Evolutionary conservation across 805 yeast genomes (phyloP).

Genomic region (Priceomyces haplophilus): DNA sequence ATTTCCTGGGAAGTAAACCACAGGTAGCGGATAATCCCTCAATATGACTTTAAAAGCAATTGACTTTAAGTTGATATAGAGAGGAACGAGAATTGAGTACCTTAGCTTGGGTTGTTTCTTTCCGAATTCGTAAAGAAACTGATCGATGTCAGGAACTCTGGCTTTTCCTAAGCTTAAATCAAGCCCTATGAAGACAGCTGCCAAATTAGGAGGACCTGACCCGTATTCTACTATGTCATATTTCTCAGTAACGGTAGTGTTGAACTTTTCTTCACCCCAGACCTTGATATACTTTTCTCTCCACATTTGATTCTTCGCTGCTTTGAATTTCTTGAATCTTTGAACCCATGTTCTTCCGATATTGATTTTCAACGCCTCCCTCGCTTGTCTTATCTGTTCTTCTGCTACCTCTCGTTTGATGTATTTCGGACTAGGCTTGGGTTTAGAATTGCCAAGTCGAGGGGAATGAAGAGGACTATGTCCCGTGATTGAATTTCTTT

Average conservation of each 20-base stretch:
- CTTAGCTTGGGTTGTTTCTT: slow-evolving; percentile 52
- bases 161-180: slow-evolving; percentile 29
- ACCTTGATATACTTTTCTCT: slow-evolving; percentile 19
- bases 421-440: background rate
- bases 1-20: slow-evolving; percentile 47
- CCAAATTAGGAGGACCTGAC: slow-evolving; percentile 33
- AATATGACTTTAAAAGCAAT: slow-evolving; percentile 42
- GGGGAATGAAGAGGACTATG: too few species aligned
- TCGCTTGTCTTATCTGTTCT: slow-evolving; percentile 24
- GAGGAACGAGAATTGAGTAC: slow-evolving; percentile 56
- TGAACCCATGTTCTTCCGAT: slow-evolving; percentile 34
- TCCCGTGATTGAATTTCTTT: too few species aligned
- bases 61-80: slow-evolving; percentile 45
- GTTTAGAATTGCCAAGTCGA: too few species aligned
- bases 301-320: slow-evolving; percentile 24
- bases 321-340: slow-evolving; percentile 26
- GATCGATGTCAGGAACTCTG: slow-evolving; percentile 31
- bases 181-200: slow-evolving; percentile 26
- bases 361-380: slow-evolving; percentile 21
- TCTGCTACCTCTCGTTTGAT: slow-evolving; percentile 25
- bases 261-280: slow-evolving; percentile 36
- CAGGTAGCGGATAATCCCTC: slow-evolving; percentile 57
- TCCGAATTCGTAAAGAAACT: slow-evolving; percentile 33
- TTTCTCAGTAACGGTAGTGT: slow-evolving; percentile 27
- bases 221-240: slow-evolving; percentile 34